phyloP scores from a whole-genome alignment of 306 rosid species.

The Aeschynomene evenia region DNA sequence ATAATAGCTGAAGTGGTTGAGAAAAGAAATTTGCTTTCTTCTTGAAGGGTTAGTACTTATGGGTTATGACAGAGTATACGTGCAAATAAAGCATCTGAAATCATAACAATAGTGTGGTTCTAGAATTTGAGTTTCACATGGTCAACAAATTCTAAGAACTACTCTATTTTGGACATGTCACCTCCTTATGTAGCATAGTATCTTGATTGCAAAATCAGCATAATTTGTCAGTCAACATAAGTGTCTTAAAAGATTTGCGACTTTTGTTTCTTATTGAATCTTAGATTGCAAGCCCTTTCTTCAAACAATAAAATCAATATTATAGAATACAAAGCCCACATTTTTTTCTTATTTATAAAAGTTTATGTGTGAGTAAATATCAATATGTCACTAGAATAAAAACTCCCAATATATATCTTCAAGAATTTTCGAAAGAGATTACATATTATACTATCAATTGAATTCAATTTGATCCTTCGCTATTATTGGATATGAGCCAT shows the following conservation, averaged over 20 bases:
- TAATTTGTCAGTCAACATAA: not conserved
- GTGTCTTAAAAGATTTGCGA: constrained; percentile 16
- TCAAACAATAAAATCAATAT: too few relatives aligned
- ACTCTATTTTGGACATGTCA: constrained; percentile 12
- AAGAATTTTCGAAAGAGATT: too few relatives aligned
- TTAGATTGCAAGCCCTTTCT: not conserved
- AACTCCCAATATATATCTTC: too few relatives aligned
- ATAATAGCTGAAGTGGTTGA: not conserved
- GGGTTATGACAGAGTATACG: not conserved
- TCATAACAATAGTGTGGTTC: not conserved
- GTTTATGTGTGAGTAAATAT: too few relatives aligned
- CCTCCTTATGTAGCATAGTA: not conserved
- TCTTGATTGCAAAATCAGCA: not conserved
- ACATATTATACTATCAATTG: too few relatives aligned
- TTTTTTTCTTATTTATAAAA: too few relatives aligned
- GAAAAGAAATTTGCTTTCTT: not conserved
- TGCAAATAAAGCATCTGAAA: constrained; percentile 32
- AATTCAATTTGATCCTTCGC: too few relatives aligned
- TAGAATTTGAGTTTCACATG: not conserved
- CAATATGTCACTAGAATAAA: too few relatives aligned
- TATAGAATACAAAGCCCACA: not conserved
- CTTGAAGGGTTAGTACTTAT: not conserved
- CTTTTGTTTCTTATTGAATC: not conserved
- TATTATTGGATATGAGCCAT: too few relatives aligned
- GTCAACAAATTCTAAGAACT: constrained; percentile 7